phyloP scores from a whole-genome alignment of 306 rosid genomes.

The Corylus heterophylla region DNA sequence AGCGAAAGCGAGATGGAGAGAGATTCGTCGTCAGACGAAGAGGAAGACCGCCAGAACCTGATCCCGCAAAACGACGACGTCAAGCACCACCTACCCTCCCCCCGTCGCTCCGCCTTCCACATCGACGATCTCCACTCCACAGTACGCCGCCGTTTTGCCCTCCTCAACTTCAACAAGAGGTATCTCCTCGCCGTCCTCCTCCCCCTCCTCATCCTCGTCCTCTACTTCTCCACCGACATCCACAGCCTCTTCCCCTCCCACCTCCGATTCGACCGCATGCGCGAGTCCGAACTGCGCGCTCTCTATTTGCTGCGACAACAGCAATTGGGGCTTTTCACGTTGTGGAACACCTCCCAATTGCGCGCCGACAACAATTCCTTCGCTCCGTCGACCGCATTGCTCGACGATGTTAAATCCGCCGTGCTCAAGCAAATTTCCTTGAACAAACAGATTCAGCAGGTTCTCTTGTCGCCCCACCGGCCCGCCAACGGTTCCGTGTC shows the following conservation, averaged over 20 bases:
- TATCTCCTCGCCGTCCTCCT: conserved; percentile 47
- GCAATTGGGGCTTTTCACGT: conserved; percentile 50
- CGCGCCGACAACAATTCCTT: neutral
- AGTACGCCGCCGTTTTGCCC: conserved; percentile 34
- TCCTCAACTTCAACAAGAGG: conserved; percentile 44
- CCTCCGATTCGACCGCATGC: conserved; percentile 50
- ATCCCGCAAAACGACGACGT: conserved; percentile 60
- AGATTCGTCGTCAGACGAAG: conserved; percentile 78
- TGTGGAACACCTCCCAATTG: conserved; percentile 45
- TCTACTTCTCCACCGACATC: conserved; percentile 49
- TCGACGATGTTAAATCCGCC: conserved; percentile 55
- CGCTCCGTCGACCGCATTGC: neutral
- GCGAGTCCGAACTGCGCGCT: conserved; percentile 83
- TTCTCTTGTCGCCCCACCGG: conserved; percentile 60
- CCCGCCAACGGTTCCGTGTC: conserved; percentile 35
- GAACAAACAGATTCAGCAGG: conserved; percentile 70
- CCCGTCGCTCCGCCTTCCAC: conserved; percentile 46
- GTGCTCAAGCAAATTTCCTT: conserved; percentile 63
- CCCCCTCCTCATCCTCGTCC: conserved; percentile 42
- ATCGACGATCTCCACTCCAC: conserved; percentile 43
- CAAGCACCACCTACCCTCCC: conserved; percentile 41
- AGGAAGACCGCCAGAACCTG: conserved; percentile 73
- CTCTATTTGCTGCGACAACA: conserved; percentile 69
- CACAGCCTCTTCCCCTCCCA: conserved; percentile 43
- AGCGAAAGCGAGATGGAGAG: conserved; percentile 40